Evolutionary conservation across 2,329 filamentous ascomycete genomes (phyloP).

Genomic region (Eutypa lata): DNA sequence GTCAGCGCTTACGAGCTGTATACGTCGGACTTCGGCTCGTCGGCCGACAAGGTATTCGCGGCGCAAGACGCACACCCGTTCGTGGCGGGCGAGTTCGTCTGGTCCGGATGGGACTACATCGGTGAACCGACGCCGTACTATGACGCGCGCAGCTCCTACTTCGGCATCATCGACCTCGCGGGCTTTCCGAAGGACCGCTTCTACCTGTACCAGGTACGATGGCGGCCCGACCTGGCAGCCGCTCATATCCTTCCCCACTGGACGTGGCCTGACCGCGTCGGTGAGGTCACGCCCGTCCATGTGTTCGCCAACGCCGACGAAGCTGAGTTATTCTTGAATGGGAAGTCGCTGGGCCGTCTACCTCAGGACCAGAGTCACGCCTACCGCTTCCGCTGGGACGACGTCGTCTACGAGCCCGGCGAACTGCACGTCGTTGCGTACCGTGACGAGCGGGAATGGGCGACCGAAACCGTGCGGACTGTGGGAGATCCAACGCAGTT

Average conservation of each 20-base stretch:
- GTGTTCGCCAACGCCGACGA: constrained; percentile 50
- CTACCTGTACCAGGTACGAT: constrained; percentile 48
- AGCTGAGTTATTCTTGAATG: constrained; percentile 54
- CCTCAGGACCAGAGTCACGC: constrained; percentile 25
- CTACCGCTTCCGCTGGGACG: constrained; percentile 53
- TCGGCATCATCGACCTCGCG: constrained; percentile 50
- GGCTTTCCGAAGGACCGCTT: constrained; percentile 52
- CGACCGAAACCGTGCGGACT: constrained; percentile 37
- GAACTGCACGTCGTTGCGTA: constrained; percentile 44
- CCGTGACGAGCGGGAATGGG: constrained; percentile 45
- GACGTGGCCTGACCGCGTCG: constrained; percentile 48
- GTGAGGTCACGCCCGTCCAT: constrained; percentile 49
- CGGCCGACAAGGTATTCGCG: constrained; percentile 51
- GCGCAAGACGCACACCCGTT: constrained; percentile 45
- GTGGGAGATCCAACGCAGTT: constrained; percentile 35
- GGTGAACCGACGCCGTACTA: constrained; percentile 49
- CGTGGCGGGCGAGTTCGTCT: constrained; percentile 52
- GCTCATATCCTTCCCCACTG: constrained; percentile 53
- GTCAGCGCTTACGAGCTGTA: constrained; percentile 53
- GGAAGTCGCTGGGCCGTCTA: constrained; percentile 38
- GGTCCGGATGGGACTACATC: constrained; percentile 48
- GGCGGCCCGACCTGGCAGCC: constrained; percentile 41
- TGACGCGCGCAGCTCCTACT: constrained; percentile 46
- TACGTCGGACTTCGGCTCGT: constrained; percentile 41
- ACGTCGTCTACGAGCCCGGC: constrained; percentile 45